These are phyloP conservation scores for Dioscorea cayenensis DNA, from an alignment of 116 monocot species.

Conservation along the genomic window DNA sequence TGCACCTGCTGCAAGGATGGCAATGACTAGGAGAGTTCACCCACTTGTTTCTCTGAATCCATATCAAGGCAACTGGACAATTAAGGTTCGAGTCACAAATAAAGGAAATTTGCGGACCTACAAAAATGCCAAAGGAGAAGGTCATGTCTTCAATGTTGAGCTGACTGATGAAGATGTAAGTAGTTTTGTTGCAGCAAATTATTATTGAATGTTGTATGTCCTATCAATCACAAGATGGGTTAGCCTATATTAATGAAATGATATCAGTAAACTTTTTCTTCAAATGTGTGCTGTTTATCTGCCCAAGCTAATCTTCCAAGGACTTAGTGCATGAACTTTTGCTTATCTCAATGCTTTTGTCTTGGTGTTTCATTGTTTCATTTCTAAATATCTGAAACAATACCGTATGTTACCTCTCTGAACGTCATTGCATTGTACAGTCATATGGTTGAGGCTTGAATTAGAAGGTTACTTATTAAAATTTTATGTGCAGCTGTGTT, in stretches of 20 bases:
- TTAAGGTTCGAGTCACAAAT: constrained; percentile 85
- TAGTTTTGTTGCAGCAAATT: neutral
- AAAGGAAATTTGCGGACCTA: constrained; percentile 81
- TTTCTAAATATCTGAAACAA: neutral
- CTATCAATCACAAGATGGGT: too few species aligned
- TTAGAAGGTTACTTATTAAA: too few species aligned
- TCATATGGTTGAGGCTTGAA: too few species aligned
- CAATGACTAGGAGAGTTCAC: constrained; percentile 95
- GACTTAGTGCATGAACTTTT: too few species aligned
- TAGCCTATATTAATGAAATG: too few species aligned
- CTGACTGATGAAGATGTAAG: constrained; percentile 97
- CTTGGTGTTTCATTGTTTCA: neutral
- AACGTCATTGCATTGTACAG: too few species aligned
- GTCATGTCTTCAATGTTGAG: constrained; percentile 93
- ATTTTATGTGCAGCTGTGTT: too few species aligned
- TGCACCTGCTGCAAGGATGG: constrained; percentile 84
- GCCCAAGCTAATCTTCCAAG: too few species aligned
- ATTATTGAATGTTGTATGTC: neutral
- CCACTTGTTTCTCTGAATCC: constrained; percentile 94
- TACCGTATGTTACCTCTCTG: neutral
- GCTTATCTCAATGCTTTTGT: too few species aligned
- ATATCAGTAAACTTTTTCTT: too few species aligned
- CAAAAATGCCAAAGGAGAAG: constrained; percentile 90
- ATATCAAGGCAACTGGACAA: constrained; percentile 95
- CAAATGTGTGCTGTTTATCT: too few species aligned